phyloP scores from a whole-genome alignment of 2,329 filamentous ascomycete genomes.

The Arthroderma sp. region DNA sequence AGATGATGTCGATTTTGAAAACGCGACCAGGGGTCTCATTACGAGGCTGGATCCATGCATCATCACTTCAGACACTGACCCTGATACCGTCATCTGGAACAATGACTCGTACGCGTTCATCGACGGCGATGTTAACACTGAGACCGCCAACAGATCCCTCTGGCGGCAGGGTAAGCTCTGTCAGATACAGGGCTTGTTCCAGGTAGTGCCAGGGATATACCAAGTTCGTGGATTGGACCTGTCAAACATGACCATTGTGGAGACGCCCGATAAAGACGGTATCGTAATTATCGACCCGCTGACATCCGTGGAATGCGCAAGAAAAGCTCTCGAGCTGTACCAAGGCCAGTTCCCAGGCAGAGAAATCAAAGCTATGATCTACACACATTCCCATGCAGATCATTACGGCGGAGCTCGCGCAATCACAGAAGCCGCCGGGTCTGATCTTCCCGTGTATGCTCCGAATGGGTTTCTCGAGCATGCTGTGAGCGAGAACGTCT shows the following conservation, averaged over 20 bases:
- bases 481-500: conserved; percentile 28
- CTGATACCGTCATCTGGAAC: not conserved
- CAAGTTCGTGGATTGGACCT: conserved; percentile 31
- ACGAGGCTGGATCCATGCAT: not conserved
- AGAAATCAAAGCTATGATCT: conserved; percentile 25
- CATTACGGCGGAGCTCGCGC: conserved; percentile 24
- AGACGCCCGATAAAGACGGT: conserved; percentile 18
- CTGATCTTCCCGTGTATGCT: not conserved
- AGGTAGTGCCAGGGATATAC: conserved; percentile 25
- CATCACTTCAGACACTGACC: not conserved
- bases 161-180: conserved; percentile 25
- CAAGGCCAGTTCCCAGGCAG: conserved; percentile 8
- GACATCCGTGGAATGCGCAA: conserved; percentile 24
- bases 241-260: conserved; percentile 30
- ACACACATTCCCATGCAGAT: conserved; percentile 30
- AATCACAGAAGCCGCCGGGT: not conserved
- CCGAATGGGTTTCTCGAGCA: conserved; percentile 26
- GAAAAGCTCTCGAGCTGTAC: conserved; percentile 24
- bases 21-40: not conserved
- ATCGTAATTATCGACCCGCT: conserved; percentile 30
- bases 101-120: not conserved
- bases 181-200: conserved; percentile 23
- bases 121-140: conserved; percentile 3
- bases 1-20: not conserved
- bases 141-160: conserved; percentile 20